Percentiles rank a stretch among this genome's conserved stretches.
Evolutionary conservation across 768 basidiomycete species (phyloP).

Genomic region (Pisolithus microcarpus): DNA sequence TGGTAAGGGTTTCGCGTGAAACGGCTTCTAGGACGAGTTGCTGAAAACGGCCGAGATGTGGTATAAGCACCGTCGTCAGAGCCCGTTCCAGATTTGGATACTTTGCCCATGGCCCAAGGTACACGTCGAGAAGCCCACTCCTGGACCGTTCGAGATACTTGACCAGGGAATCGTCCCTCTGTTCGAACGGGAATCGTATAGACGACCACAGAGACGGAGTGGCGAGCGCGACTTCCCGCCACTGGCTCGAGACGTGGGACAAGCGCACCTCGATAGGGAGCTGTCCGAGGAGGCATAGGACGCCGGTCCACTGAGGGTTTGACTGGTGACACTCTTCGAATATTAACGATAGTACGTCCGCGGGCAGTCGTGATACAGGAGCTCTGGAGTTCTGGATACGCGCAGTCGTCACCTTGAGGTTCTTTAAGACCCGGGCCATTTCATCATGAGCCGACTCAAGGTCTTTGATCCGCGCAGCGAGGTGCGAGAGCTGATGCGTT

Average conservation of each 20-base stretch:
- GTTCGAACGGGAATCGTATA: slow-evolving; percentile 26
- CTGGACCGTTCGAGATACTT: slow-evolving; percentile 29
- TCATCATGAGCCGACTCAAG: slow-evolving; percentile 26
- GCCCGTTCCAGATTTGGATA: slow-evolving; percentile 21
- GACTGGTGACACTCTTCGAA: slow-evolving; percentile 26
- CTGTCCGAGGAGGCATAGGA: slow-evolving; percentile 26
- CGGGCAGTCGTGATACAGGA: slow-evolving; percentile 25
- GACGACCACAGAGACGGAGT: slow-evolving; percentile 30
- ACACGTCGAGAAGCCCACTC: slow-evolving; percentile 24
- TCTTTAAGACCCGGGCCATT: slow-evolving; percentile 18
- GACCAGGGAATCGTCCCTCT: slow-evolving; percentile 20
- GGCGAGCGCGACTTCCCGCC: slow-evolving; percentile 30
- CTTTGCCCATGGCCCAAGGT: slow-evolving; percentile 28
- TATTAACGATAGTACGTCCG: slow-evolving; percentile 26
- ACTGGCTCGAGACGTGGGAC: slow-evolving; percentile 28
- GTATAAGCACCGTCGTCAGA: slow-evolving; percentile 20
- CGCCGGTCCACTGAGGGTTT: slow-evolving; percentile 26
- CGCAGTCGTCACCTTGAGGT: slow-evolving; percentile 23
- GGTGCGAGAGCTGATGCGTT: slow-evolving; percentile 21
- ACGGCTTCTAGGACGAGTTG: slow-evolving; percentile 24
- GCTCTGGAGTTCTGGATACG: slow-evolving; percentile 24
- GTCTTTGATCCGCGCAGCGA: slow-evolving; percentile 17
- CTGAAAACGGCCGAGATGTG: slow-evolving; percentile 23
- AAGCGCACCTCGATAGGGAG: slow-evolving; percentile 27
- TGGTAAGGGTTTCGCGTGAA: slow-evolving; percentile 23